Evolutionary conservation across 495 filamentous ascomycete genomes (phyloP).

Genomic region (Penicillium psychrofluorescens): DNA sequence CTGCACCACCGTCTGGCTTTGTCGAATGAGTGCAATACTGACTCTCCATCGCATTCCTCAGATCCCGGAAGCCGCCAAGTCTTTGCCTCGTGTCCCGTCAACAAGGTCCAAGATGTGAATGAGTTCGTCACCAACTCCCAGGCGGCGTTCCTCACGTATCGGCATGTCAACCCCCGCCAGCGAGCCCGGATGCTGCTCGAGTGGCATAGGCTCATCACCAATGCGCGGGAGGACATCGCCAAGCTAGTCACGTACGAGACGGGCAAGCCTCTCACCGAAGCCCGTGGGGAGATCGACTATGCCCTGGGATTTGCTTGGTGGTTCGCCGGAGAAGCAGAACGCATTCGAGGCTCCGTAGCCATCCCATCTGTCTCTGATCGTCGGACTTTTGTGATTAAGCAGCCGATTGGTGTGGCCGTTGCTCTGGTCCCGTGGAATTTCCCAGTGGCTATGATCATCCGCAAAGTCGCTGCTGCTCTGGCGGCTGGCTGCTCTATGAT

Average conservation of each 20-base stretch:
- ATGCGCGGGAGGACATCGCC: constrained; percentile 37
- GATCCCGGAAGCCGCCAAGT: constrained; percentile 1
- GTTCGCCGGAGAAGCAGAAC: constrained; percentile 45
- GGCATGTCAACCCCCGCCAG: constrained; percentile 4
- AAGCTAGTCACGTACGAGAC: constrained; percentile 40
- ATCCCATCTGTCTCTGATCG: constrained; percentile 24
- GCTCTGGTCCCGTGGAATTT: constrained; percentile 39
- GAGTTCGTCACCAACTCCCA: constrained; percentile 1
- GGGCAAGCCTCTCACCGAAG: constrained; percentile 40
- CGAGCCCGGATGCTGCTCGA: constrained; percentile 13
- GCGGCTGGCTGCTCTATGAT: constrained; percentile 59
- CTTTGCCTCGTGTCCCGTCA: constrained; percentile 3
- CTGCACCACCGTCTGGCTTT: too few species aligned
- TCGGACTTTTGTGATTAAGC: constrained; percentile 41
- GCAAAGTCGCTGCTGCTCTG: constrained; percentile 54
- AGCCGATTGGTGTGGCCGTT: constrained; percentile 39
- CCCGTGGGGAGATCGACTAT: constrained; percentile 40
- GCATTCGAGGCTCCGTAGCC: constrained; percentile 32
- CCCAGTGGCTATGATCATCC: constrained; percentile 47
- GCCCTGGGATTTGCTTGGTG: constrained; percentile 41
- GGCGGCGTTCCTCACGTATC: too few species aligned
- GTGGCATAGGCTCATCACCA: constrained; percentile 23
- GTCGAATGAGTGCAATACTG: too few species aligned
- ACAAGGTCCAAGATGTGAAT: constrained; percentile 2
- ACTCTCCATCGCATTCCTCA: not conserved